Base-by-base conservation (phyloP, 1,139 yeast species). In the Candida freyschussii region DNA sequence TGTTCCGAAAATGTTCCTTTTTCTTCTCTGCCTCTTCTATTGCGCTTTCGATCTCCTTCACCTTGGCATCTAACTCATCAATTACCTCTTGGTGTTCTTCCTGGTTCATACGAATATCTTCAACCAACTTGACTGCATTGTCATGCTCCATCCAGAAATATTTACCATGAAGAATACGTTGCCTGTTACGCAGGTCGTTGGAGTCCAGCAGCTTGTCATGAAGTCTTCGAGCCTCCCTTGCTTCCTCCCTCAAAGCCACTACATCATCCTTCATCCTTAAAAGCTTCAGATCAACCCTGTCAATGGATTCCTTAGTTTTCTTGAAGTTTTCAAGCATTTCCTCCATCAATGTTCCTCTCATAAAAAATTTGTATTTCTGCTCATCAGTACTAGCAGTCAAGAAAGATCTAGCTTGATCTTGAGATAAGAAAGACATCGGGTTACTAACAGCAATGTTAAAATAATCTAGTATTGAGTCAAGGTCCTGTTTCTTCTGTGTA, bases 331-430 rank as follows among this genome's bases (percentile, higher is more conserved):
- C 65, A 27, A 69, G 59, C 13, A 80, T 75, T 33, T 78, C 83
- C 36, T 72, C 77, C 36, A 85, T 66, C 45, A 78, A 67, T 5
- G 93, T 78, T 18, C 95, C 96, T 37, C 73, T 72, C 85, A 83
- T 81, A 54, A 86, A 85, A 49, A 74, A 79, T 16, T 67, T 68
- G 55, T 77, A 89, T 55, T 87, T 85, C 31, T 74, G 77, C 27
- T 67, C 67, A 37, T 84, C 83, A 3, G 83, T 69, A 4, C 91
- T 75, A 17, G 78, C 75, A 1, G 94, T 81, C 36, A 93, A 63
- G 52, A 93, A 91, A 16, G 91, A 84, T 45, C 96, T 72, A 1
- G 99, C 98, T 40, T 81, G 84, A 49, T 93, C 97, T 56, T 93
- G 99, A 1, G 95, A 85, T 32, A 93, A 65, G 48, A 93, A 84